phyloP scores from a whole-genome alignment of 2,329 filamentous ascomycete genomes.

The Sordariomycetes sp. region DNA sequence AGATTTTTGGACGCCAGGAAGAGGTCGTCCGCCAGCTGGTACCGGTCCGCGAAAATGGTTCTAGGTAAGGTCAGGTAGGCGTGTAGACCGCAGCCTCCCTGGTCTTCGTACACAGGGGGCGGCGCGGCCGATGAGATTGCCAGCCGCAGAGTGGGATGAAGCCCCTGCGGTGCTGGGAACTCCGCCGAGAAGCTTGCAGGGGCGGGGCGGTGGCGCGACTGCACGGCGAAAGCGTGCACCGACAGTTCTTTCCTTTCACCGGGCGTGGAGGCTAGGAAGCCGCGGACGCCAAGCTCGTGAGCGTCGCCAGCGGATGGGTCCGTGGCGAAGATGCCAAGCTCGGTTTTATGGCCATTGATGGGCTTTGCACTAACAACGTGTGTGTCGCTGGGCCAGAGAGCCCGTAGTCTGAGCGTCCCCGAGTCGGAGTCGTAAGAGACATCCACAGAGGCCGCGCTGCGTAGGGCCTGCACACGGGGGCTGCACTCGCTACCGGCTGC shows the following conservation, averaged over 20 bases:
- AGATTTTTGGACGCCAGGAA: constrained; percentile 78
- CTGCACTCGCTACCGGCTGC: constrained; percentile 34
- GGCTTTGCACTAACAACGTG: constrained; percentile 29
- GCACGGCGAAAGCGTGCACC: constrained; percentile 73
- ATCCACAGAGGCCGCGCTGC: constrained; percentile 56
- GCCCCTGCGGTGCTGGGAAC: constrained; percentile 63
- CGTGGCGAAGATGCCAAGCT: constrained; percentile 73
- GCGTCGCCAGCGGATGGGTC: constrained; percentile 46
- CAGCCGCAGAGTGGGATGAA: constrained; percentile 73
- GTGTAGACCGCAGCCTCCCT: constrained; percentile 55
- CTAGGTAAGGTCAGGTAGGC: constrained; percentile 77
- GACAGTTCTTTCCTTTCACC: constrained; percentile 64
- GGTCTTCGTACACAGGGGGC: constrained; percentile 18
- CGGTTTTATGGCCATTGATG: constrained; percentile 45
- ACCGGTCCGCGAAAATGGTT: constrained; percentile 73
- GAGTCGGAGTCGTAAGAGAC: constrained; percentile 65
- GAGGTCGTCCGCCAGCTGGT: constrained; percentile 67
- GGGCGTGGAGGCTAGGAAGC: constrained; percentile 61
- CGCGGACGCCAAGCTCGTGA: constrained; percentile 69
- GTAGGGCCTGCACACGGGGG: constrained; percentile 28
- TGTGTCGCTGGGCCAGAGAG: constrained; percentile 44
- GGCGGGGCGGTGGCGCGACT: constrained; percentile 61
- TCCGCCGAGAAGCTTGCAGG: constrained; percentile 45
- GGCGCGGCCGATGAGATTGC: constrained; percentile 42
- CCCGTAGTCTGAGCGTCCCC: constrained; percentile 53